Percentiles rank a stretch among this genome's conserved stretches.
phyloP scores from a whole-genome alignment of 2,329 filamentous ascomycete species.

The Aphanocladium album region DNA sequence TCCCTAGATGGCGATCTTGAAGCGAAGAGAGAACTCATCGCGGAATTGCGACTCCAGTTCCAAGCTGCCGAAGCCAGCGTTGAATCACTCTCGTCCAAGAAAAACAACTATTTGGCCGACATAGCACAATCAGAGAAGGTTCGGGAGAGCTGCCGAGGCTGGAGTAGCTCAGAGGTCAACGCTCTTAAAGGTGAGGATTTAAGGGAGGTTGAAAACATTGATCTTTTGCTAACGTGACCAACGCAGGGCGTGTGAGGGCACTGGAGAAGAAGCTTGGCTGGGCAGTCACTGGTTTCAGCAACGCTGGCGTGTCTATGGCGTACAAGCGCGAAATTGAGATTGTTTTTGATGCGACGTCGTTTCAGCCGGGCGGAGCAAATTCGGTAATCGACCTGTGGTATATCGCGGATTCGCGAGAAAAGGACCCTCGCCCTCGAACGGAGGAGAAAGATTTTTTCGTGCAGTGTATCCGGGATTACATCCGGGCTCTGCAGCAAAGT shows the following conservation, averaged over 20 bases:
- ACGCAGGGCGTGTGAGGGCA: conserved; percentile 55
- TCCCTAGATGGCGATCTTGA: conserved; percentile 63
- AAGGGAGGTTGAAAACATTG: neutral
- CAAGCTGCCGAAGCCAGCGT: conserved; percentile 62
- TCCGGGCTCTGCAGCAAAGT: conserved; percentile 57
- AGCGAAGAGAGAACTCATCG: conserved; percentile 62
- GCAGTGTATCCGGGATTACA: conserved; percentile 63
- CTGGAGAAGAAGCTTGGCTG: conserved; percentile 66
- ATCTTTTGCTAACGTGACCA: conserved; percentile 31
- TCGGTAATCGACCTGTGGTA: conserved; percentile 65
- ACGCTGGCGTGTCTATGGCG: conserved; percentile 61
- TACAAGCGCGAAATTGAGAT: conserved; percentile 69
- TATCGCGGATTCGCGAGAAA: conserved; percentile 53
- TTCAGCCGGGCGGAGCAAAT: conserved; percentile 43
- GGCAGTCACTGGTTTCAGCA: conserved; percentile 62
- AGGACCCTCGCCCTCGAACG: conserved; percentile 51
- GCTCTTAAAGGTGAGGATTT: conserved; percentile 61
- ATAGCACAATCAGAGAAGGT: conserved; percentile 79
- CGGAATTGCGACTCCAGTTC: conserved; percentile 61
- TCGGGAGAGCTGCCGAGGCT: conserved; percentile 83
- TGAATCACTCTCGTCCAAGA: conserved; percentile 58
- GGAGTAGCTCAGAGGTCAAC: conserved; percentile 77
- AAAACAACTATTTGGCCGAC: conserved; percentile 63
- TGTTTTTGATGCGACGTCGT: conserved; percentile 62
- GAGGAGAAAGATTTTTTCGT: conserved; percentile 71